Evolutionary conservation across 805 yeast genomes (phyloP).

Genomic region (Ascoidea asiatica): DNA sequence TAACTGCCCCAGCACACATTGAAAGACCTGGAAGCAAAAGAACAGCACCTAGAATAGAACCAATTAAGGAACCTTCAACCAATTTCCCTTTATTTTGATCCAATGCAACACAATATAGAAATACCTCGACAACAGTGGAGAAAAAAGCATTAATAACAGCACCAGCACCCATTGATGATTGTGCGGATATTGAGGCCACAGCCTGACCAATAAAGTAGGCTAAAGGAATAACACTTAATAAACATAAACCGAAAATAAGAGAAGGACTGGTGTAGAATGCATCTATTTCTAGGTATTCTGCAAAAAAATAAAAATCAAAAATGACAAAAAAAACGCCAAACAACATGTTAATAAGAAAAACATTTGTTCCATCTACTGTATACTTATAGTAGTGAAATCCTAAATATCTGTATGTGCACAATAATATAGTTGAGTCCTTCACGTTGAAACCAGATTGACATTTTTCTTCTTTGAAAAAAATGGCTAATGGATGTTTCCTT

Average conservation of each 20-base stretch:
- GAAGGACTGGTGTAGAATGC: conserved; percentile 44
- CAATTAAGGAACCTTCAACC: conserved; percentile 94
- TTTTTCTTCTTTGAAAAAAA: conserved; percentile 56
- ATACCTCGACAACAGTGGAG: conserved; percentile 90
- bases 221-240: conserved; percentile 78
- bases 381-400: conserved; percentile 92
- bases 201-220: conserved; percentile 98
- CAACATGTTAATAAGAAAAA: conserved; percentile 77
- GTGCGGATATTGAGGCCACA: conserved; percentile 97
- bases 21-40: conserved; percentile 84
- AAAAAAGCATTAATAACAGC: conserved; percentile 97
- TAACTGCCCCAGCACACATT: conserved; percentile 95
- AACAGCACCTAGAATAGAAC: conserved; percentile 87
- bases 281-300: conserved; percentile 27
- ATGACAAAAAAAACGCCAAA: conserved; percentile 74
- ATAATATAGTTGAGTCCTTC: conserved; percentile 41
- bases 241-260: conserved; percentile 57
- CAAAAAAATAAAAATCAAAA: conserved; percentile 55
- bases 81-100: conserved; percentile 72
- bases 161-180: conserved; percentile 97
- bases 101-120: conserved; percentile 82
- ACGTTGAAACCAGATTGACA: conserved; percentile 15
- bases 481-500: conserved; percentile 81
- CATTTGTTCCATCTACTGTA: conserved; percentile 92
- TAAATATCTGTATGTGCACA: conserved; percentile 86